phyloP scores from a whole-genome alignment of 805 yeast genomes.

The Schwanniomyces pseudopolymorphus region DNA sequence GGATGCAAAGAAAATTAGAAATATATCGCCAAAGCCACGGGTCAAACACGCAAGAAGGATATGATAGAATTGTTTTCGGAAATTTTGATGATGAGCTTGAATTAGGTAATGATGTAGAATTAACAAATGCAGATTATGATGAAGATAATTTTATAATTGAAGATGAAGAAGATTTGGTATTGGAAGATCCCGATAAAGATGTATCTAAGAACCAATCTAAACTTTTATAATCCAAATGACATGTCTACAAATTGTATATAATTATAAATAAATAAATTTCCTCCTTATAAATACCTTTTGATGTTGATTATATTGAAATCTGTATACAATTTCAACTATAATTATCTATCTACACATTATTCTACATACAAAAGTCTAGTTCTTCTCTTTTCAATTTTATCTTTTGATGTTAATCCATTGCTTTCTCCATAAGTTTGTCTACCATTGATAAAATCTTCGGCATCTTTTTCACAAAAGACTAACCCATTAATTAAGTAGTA shows the following conservation, averaged over 20 bases:
- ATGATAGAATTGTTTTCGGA: conserved; percentile 39
- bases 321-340: not conserved
- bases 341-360: conserved; percentile 6
- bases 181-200: not conserved
- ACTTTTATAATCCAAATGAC: not conserved
- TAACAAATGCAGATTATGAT: conserved; percentile 37
- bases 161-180: conserved; percentile 27
- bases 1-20: conserved; percentile 42
- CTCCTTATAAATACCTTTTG: not conserved
- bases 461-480: conserved; percentile 54
- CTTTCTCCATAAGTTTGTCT: conserved; percentile 17
- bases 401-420: conserved; percentile 23
- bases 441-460: conserved; percentile 27
- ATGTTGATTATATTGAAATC: not conserved
- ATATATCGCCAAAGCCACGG: conserved; percentile 19
- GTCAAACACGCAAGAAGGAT: conserved; percentile 9
- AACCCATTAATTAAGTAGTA: conserved; percentile 50
- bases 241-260: no score
- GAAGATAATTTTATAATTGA: conserved; percentile 42
- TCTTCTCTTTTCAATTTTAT: conserved; percentile 44
- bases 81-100: conserved; percentile 40
- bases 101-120: conserved; percentile 30
- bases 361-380: conserved; percentile 40
- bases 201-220: not conserved
- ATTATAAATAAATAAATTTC: not conserved